These are phyloP conservation scores for Chimonanthus salicifolius DNA, from an alignment of 164 flowering plant genomes.

Conservation along the genomic window DNA sequence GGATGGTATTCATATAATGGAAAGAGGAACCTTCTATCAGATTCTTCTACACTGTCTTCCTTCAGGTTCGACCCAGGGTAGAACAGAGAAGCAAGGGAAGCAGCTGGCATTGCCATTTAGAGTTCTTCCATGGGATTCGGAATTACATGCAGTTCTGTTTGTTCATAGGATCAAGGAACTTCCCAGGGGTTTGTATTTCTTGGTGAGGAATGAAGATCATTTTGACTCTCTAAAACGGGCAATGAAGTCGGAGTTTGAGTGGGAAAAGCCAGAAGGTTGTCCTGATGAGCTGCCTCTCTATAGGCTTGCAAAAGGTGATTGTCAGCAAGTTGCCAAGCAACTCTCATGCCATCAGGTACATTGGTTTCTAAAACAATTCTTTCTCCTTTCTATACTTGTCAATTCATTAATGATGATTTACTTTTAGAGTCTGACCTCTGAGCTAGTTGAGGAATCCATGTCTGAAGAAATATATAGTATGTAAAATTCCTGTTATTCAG, in stretches of 20 bases:
- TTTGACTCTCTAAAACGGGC: constrained; percentile 53
- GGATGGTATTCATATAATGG: constrained; percentile 66
- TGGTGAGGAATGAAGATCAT: constrained; percentile 86
- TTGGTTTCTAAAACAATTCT: no score
- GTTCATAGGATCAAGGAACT: constrained; percentile 74
- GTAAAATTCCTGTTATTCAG: neutral
- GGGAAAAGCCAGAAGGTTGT: constrained; percentile 91
- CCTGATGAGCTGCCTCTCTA: constrained; percentile 75
- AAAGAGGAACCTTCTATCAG: constrained; percentile 73
- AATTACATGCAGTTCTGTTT: constrained; percentile 78
- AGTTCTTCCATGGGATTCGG: constrained; percentile 77
- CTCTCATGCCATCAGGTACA: constrained; percentile 89
- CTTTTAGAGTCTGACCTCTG: neutral
- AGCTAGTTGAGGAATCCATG: neutral
- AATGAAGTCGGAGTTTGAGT: constrained; percentile 54
- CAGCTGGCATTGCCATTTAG: constrained; percentile 72
- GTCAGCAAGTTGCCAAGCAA: constrained; percentile 43
- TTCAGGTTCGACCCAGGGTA: constrained; percentile 35
- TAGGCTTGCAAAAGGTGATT: constrained; percentile 61
- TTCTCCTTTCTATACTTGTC: neutral
- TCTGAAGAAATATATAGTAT: neutral
- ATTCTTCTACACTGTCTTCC: constrained; percentile 86
- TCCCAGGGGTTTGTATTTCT: constrained; percentile 79
- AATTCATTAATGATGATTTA: neutral
- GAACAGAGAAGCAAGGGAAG: constrained; percentile 50